phyloP scores from a whole-genome alignment of 1,284 basidiomycete species.

The Thelephora terrestris region DNA sequence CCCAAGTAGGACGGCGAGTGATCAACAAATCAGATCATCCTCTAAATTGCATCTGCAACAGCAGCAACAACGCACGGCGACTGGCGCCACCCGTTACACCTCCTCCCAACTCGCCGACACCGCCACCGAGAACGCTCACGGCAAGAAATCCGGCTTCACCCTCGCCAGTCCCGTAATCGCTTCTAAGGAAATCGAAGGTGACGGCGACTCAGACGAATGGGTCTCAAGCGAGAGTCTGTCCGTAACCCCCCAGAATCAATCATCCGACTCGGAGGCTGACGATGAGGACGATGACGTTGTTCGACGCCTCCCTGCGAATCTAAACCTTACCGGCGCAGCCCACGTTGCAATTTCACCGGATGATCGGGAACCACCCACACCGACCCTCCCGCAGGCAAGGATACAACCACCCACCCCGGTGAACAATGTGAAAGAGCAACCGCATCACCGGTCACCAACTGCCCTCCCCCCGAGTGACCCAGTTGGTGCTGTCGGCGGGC shows the following conservation, averaged over 20 bases:
- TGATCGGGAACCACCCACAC: slow-evolving; percentile 9
- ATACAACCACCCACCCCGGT: slow-evolving; percentile 16
- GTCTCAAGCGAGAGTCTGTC: slow-evolving; percentile 66
- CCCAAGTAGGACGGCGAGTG: slow-evolving; percentile 18
- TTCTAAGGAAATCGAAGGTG: slow-evolving; percentile 14
- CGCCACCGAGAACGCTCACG: slow-evolving; percentile 19
- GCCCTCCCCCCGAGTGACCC: not conserved
- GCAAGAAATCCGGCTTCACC: slow-evolving; percentile 46
- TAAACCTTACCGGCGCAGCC: no score
- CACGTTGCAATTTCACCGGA: not conserved
- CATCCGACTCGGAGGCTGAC: slow-evolving; percentile 28
- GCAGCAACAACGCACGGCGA: slow-evolving; percentile 36
- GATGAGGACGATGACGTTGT: slow-evolving; percentile 2
- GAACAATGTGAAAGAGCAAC: slow-evolving; percentile 12
- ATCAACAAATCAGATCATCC: slow-evolving; percentile 27
- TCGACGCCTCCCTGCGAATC: not conserved
- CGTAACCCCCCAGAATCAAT: slow-evolving; percentile 44
- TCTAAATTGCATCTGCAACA: slow-evolving; percentile 35
- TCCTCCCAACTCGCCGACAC: slow-evolving; percentile 25
- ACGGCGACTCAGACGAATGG: slow-evolving; percentile 62
- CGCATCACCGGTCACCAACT: slow-evolving; percentile 8
- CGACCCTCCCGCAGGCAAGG: slow-evolving; percentile 9
- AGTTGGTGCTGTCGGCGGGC: no score
- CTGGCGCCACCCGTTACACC: slow-evolving; percentile 19
- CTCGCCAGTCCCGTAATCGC: slow-evolving; percentile 34